phyloP scores from a whole-genome alignment of 148 eudicot species.

The Euryodendron excelsum region DNA sequence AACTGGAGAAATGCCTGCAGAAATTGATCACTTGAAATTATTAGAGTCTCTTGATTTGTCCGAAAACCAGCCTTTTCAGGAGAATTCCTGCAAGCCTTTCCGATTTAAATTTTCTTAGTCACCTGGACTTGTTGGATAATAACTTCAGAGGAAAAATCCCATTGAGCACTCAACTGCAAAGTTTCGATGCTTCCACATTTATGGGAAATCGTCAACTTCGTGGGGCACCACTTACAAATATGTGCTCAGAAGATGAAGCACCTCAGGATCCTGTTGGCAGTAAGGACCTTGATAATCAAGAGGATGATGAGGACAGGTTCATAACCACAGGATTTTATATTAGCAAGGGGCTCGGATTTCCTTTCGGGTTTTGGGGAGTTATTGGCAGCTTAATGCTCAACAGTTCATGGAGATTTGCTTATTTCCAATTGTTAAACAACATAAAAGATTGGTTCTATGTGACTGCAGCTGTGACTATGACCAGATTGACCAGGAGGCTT shows the following conservation, averaged over 20 bases:
- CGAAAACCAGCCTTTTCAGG: not conserved
- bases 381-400: conserved; percentile 1
- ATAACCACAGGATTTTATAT: conserved; percentile 14
- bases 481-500: not conserved
- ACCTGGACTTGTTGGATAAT: not conserved
- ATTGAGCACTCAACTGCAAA: conserved; percentile 28
- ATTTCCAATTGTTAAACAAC: not conserved
- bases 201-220: conserved; percentile 27
- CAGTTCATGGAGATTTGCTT: conserved; percentile 1
- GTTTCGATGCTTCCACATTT: conserved; percentile 22
- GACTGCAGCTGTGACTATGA: not conserved
- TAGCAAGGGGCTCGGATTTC: conserved; percentile 9
- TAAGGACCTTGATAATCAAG: not conserved
- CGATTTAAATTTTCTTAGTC: not conserved
- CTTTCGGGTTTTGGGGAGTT: conserved; percentile 13
- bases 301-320: not conserved
- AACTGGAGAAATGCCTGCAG: not conserved
- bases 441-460: conserved; percentile 6
- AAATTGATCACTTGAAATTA: not conserved
- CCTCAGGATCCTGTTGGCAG: not conserved
- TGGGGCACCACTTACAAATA: conserved; percentile 27
- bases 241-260: conserved; percentile 21
- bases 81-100: not conserved
- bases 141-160: conserved; percentile 32
- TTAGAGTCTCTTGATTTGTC: not conserved